Evolutionary conservation across 805 yeast genomes (phyloP), one percentile per base, ranked within the genome.

Genomic region (Ogataea naganishii): DNA sequence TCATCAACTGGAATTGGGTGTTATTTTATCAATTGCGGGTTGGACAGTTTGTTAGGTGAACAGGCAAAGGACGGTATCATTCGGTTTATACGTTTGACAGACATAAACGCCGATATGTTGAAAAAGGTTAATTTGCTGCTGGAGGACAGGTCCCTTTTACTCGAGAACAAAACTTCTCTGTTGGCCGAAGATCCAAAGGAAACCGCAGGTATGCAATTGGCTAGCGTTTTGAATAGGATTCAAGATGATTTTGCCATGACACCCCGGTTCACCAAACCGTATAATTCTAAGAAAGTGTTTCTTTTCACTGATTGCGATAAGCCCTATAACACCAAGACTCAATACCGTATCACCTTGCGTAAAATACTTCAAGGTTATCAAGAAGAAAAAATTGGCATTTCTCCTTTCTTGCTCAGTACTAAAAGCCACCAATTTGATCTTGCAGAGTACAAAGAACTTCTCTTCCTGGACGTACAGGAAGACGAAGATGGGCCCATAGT

Each of bases 1-100:
- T 83, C 86, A 1, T 61, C 64, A 26, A 79, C 89, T 2, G 88
- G 84, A 0, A 59, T 84, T 16, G 96, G 95, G 0, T 69, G 86
- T 27, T 71, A 76, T 43, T 47, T 80, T 11, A 73, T 70, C 53
- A 73, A 69, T 46, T 69, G 70, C 51, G 43, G 38, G 30, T 23
- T 58, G 31, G 32, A 54, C 64, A 1, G n/a, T n/a, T n/a, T n/a
- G n/a, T n/a, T n/a, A 14, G 38, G 58, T 10, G 38, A 45, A 17
- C 55, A 52, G 18, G 40, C 53, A 29, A 50, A 57, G n/a, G 38
- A 46, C 10, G 75, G 79, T 1, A 56, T 80, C 4, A 53, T 59
- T 34, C 61, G 62, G 32, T 43, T 80, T 10, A 64, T 80, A 38
- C 58, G 66, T 3, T 52, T 81, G 21, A 58, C 60, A 30, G 77